Percentiles rank a stretch among this genome's conserved stretches.
Evolutionary conservation across 2,329 filamentous ascomycete species (phyloP).

Genomic region (Cytospora piceicola): DNA sequence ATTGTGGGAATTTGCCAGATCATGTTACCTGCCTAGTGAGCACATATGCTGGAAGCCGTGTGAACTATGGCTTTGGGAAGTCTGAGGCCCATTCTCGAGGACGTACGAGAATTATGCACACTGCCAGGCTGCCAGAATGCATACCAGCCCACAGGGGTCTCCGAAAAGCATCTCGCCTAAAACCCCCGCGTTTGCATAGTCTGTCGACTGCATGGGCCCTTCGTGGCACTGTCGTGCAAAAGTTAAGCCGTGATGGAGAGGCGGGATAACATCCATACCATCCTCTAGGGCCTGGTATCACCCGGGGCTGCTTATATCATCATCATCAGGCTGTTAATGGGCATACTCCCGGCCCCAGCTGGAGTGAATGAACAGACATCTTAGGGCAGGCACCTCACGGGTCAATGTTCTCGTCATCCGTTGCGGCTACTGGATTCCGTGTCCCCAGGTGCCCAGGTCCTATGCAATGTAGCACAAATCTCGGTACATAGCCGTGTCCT

Average conservation of each 20-base stretch:
- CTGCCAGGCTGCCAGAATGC: background rate
- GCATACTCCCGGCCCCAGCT: background rate
- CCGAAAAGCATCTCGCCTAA: constrained; percentile 30
- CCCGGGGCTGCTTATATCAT: background rate
- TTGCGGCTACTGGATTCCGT: background rate
- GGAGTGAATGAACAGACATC: background rate
- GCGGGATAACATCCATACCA: background rate
- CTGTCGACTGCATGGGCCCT: constrained; percentile 14
- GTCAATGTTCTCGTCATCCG: background rate
- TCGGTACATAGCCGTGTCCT: constrained; percentile 30
- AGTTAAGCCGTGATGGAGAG: background rate
- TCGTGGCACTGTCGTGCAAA: constrained; percentile 18
- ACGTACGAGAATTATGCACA: constrained; percentile 3
- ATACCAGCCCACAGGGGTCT: constrained; percentile 3
- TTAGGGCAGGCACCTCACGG: background rate
- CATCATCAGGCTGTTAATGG: background rate
- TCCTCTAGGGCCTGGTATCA: background rate
- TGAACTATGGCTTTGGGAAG: background rate
- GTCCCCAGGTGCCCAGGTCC: background rate
- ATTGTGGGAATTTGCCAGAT: constrained; percentile 16
- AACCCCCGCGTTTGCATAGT: constrained; percentile 17
- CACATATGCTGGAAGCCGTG: constrained; percentile 20
- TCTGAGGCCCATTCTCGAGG: background rate
- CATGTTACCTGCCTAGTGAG: background rate
- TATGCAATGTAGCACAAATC: constrained; percentile 28